Evolutionary conservation across 805 yeast genomes (phyloP).

Genomic region (Priceomyces castillae): DNA sequence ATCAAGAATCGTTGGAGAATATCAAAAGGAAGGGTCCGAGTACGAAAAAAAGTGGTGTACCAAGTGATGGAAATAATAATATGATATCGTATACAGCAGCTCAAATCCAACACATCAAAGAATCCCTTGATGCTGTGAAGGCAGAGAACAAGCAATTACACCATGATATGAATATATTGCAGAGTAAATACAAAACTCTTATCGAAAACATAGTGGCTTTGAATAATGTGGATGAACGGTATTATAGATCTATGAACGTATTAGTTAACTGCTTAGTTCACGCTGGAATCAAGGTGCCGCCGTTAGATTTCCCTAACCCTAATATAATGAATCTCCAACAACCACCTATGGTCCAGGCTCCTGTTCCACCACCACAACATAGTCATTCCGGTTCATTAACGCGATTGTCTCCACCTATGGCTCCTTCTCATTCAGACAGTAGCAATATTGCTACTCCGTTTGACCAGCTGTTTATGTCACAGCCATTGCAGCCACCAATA

Average conservation of each 20-base stretch:
- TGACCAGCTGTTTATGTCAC: slow-evolving; percentile 4
- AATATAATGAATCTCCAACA: slow-evolving; percentile 15
- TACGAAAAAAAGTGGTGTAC: slow-evolving; percentile 39
- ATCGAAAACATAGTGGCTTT: slow-evolving; percentile 59
- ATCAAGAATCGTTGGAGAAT: slow-evolving; percentile 75
- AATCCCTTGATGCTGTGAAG: slow-evolving; percentile 32
- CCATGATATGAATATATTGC: slow-evolving; percentile 39
- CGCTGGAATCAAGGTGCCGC: slow-evolving; percentile 68
- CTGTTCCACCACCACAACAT: slow-evolving; percentile 6
- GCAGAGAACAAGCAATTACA: slow-evolving; percentile 31
- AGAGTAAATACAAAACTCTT: slow-evolving; percentile 61
- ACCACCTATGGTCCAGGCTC: slow-evolving; percentile 4
- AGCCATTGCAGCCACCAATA: slow-evolving; percentile 5
- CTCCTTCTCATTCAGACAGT: slow-evolving; percentile 1
- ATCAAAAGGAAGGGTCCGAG: slow-evolving; percentile 80
- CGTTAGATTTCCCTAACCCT: slow-evolving; percentile 53
- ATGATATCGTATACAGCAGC: slow-evolving; percentile 7
- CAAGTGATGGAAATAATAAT: neutral
- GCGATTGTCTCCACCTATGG: slow-evolving; percentile 9
- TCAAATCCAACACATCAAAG: slow-evolving; percentile 23
- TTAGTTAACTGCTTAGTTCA: slow-evolving; percentile 49
- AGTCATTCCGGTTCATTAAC: slow-evolving; percentile 8
- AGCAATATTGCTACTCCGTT: slow-evolving; percentile 3
- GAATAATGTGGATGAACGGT: slow-evolving; percentile 56
- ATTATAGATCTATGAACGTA: slow-evolving; percentile 49